A percentile compares a stretch with the other conserved stretches of the same genome.
phyloP scores from a whole-genome alignment of 1,139 yeast species.

The Debaryomycetaceae sp. region DNA sequence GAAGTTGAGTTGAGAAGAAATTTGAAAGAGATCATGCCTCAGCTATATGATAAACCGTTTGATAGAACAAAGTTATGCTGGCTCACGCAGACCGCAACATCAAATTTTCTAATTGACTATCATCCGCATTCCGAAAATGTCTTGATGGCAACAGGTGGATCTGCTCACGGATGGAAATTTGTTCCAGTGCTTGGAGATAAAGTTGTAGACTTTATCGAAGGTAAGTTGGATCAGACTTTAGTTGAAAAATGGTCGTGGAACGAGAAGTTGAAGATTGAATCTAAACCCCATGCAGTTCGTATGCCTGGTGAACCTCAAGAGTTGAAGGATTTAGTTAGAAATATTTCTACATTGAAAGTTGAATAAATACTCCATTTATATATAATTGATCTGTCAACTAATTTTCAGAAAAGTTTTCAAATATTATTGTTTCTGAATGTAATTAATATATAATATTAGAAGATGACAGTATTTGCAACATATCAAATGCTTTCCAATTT shows the following conservation, averaged over 20 bases:
- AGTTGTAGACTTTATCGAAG: constrained; percentile 19
- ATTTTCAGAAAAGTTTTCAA: too few relatives aligned
- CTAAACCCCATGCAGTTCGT: constrained; percentile 1
- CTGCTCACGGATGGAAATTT: constrained; percentile 34
- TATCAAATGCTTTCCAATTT: too few relatives aligned
- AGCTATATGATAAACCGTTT: constrained; percentile 13
- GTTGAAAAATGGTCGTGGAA: constrained; percentile 24
- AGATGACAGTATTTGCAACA: too few relatives aligned
- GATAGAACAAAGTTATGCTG: constrained; percentile 14
- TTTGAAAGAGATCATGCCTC: constrained; percentile 1
- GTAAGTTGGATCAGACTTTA: constrained; percentile 13
- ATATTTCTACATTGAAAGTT: background rate
- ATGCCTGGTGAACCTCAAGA: constrained; percentile 2
- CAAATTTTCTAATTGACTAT: constrained; percentile 31
- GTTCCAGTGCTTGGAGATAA: constrained; percentile 24
- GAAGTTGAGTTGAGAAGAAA: background rate
- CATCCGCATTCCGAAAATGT: constrained; percentile 28
- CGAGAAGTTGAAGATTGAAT: constrained; percentile 7
- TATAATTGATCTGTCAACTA: too few relatives aligned
- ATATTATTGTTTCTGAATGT: too few relatives aligned
- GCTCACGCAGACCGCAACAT: constrained; percentile 37
- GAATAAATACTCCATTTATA: too few relatives aligned
- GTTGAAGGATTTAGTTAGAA: constrained; percentile 1
- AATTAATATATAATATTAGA: too few relatives aligned
- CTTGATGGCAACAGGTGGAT: constrained; percentile 38